Base-by-base conservation (phyloP, 805 yeast genomes). In the Ogataea polymorpha region DNA sequence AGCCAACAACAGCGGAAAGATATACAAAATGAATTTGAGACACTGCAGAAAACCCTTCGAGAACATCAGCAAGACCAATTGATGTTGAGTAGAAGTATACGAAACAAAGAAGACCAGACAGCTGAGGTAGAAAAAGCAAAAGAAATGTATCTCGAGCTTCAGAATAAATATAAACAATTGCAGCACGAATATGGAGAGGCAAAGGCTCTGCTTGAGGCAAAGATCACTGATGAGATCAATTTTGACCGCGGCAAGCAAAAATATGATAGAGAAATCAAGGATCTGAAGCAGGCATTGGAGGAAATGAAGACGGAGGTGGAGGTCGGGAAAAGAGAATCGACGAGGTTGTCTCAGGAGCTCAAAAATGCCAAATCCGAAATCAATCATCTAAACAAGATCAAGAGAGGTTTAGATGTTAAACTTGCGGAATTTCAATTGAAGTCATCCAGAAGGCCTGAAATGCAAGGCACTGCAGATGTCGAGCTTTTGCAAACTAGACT, bases 401-500 rank as follows among this genome's bases (percentile, higher is more conserved):
- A 64, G 45, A 58, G 61, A 42, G 45, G 33, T n/a, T 31, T 48
- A 16, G 65, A 64, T 42, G 58, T 62, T 23, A 57, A 58, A 34
- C 32, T 59, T 20, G 65, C 68, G 2, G 65, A 63, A 41, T 35
- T 55, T 39, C 61, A 52, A 12, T 49, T 65, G 27, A 60, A 61
- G 36, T 34, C 57, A 5, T 53, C 62, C 7, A 51, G 52, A 14
- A 55, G 53, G 41, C 54, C 62, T 13, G 51, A 44, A 12, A 13
- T 42, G 31, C 42, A 42, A 2, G 32, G 45, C 5, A 59, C 43
- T 44, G 57, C 82, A 32, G 87, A 82, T 44, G 54, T 82, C 37
- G 70, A 72, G 23, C 63, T 82, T 50, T 60, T 85, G 11, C 83
- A 81, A 49, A 74, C 81, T 2, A 71, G 86, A 50, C 57, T 80